Evolutionary conservation across 345 rosid genomes (phyloP).

Genomic region (Pseudoturritis turrita): DNA sequence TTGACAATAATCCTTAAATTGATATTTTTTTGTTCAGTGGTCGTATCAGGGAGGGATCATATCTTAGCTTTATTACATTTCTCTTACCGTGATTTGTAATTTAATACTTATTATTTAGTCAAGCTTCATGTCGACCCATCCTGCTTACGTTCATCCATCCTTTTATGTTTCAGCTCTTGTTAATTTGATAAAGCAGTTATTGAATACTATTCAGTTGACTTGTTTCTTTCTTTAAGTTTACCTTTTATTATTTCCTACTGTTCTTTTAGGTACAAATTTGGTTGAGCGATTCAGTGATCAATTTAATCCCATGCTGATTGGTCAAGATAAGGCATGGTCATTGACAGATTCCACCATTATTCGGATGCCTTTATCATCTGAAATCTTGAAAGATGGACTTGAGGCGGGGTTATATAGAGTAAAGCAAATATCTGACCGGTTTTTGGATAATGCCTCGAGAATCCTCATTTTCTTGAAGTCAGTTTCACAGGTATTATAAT

Average conservation of each 20-base stretch:
- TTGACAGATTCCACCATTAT: constrained; percentile 68
- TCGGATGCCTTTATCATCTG: constrained; percentile 86
- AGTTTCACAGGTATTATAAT: constrained; percentile 61
- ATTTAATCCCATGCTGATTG: constrained; percentile 79
- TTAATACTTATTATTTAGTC: not conserved
- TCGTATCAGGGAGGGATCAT: not conserved
- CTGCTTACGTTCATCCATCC: not conserved
- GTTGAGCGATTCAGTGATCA: constrained; percentile 77
- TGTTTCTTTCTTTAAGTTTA: constrained; percentile 1
- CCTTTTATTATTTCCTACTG: constrained; percentile 11
- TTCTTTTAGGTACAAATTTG: constrained; percentile 72
- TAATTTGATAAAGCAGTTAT: constrained; percentile 1
- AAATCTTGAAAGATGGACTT: constrained; percentile 70
- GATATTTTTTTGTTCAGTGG: not conserved
- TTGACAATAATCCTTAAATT: not conserved
- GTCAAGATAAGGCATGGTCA: constrained; percentile 64
- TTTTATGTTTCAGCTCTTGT: constrained; percentile 3
- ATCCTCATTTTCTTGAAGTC: constrained; percentile 76
- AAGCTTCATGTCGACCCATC: not conserved
- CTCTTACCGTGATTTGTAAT: not conserved
- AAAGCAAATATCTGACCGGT: constrained; percentile 58
- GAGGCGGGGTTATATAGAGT: constrained; percentile 61
- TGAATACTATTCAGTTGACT: not conserved
- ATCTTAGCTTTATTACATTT: not conserved
- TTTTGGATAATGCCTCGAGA: constrained; percentile 72